Conservation (phyloP, 805 yeast species). For the Spathaspora hagerdaliae region DNA sequence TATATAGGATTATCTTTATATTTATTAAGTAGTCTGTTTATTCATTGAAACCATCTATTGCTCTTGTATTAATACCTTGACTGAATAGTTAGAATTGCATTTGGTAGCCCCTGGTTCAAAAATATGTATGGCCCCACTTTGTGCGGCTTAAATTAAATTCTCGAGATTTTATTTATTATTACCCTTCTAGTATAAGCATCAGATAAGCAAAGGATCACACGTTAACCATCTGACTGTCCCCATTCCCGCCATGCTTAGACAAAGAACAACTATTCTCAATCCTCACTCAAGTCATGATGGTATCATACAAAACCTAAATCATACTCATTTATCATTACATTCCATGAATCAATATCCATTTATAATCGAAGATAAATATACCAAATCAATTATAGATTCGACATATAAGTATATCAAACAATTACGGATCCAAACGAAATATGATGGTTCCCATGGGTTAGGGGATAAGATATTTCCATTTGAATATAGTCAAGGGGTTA, state of each 20-base stretch:
- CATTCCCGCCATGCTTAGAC: slow-evolving; percentile 16
- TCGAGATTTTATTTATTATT: no score
- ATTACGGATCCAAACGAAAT: slow-evolving; percentile 16
- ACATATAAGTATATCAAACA: slow-evolving; percentile 13
- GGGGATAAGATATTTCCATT: slow-evolving; percentile 22
- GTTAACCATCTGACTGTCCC: neutral
- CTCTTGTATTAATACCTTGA: no score
- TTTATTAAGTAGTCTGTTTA: no score
- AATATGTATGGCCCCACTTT: no score
- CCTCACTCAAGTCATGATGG: slow-evolving; percentile 20
- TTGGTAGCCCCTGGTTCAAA: no score
- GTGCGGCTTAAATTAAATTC: no score
- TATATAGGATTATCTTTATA: no score
- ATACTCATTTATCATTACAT: slow-evolving; percentile 8
- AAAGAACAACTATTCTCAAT: slow-evolving; percentile 29
- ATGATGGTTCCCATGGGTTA: neutral
- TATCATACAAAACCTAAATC: slow-evolving; percentile 14
- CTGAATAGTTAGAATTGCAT: no score
- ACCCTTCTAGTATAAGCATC: no score
- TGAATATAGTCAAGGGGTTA: slow-evolving; percentile 21
- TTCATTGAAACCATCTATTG: no score
- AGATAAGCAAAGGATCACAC: no score
- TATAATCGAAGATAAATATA: slow-evolving; percentile 16
- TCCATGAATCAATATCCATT: slow-evolving; percentile 7
- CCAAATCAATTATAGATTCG: neutral